Base-by-base conservation (phyloP, 108 stramenopile genomes). In the Skeletonema marinoi region DNA sequence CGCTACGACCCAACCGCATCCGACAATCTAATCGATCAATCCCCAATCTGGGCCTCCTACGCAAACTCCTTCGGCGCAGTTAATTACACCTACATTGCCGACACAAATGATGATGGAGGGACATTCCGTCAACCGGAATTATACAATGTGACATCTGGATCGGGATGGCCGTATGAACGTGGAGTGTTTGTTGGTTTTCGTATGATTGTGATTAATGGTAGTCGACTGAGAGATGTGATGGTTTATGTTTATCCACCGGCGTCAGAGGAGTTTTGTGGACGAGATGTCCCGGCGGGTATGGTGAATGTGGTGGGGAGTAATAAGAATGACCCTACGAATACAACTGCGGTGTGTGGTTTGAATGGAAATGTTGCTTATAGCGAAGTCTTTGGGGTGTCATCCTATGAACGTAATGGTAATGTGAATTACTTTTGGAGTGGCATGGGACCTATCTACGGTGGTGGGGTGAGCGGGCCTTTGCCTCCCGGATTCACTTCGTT, bases 101-200 rank as follows among this genome's bases (percentile, higher is more conserved):
- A 50, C n/a, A 50, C 16, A 0, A 50, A 12, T 50, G 48, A 62
- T n/a, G 25, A 3, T 3, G 61, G 61, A 1, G 61, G 61, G 6
- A 25, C 61, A 16, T 35, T 35, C n/a, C 25, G 61, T 30, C 61
- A 13, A 2, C 61, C 61, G 4, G 61, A 32, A 13, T 62, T 62
- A 11, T 62, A 62, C 61, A 35, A 62, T 8, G 3, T 62, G 25
- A 62, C 61, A 13, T 33, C 61, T 16, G 61, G 61, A 62, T 4
- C 17, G 6, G 61, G 61, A 19, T 62, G 61, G 61, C 61, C 61
- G 4, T 62, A 62, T 7, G 17, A 62, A 29, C 61, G 61, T 35
- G 61, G 17, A 14, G 61, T 62, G 3, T 62, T 62, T 35, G 16
- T 16, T 6, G 61, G 61, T 1, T 29, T 7, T 25, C 17, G 17